phyloP scores from a whole-genome alignment of 805 yeast species.

The Cyberlindnera galapagoensis region DNA sequence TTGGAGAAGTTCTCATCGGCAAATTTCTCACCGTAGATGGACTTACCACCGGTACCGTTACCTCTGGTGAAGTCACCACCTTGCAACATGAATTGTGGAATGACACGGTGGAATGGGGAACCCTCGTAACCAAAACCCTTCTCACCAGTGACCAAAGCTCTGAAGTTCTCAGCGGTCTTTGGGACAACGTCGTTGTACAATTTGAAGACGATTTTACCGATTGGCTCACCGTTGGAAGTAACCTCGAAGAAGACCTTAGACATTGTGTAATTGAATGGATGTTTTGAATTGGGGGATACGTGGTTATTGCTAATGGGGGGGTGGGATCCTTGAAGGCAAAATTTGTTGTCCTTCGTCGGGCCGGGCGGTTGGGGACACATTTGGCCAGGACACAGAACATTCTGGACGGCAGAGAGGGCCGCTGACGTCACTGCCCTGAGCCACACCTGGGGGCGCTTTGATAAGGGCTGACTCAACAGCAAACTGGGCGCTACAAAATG shows the following conservation, averaged over 20 bases:
- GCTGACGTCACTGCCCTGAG: too few relatives aligned
- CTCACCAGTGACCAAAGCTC: slow-evolving; percentile 93
- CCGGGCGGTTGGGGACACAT: too few relatives aligned
- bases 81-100: slow-evolving; percentile 97
- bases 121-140: slow-evolving; percentile 90
- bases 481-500: too few relatives aligned
- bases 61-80: slow-evolving; percentile 93
- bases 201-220: slow-evolving; percentile 83
- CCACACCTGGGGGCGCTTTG: too few relatives aligned
- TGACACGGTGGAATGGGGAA: slow-evolving; percentile 94
- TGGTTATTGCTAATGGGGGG: too few relatives aligned
- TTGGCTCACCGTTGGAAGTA: slow-evolving; percentile 69
- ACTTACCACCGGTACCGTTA: slow-evolving; percentile 96
- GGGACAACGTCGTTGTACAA: slow-evolving; percentile 89
- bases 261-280: too few relatives aligned
- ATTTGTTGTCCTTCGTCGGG: too few relatives aligned
- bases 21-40: slow-evolving; percentile 76
- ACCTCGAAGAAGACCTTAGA: slow-evolving; percentile 77
- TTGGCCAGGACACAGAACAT: too few relatives aligned
- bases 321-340: too few relatives aligned
- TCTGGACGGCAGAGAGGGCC: too few relatives aligned
- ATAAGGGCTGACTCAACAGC: too few relatives aligned
- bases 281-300: too few relatives aligned
- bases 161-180: slow-evolving; percentile 94
- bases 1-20: slow-evolving; percentile 69